These are phyloP conservation scores for Fagopyrum esculentum DNA, from an alignment of 148 eudicot species.

Conservation along the genomic window DNA sequence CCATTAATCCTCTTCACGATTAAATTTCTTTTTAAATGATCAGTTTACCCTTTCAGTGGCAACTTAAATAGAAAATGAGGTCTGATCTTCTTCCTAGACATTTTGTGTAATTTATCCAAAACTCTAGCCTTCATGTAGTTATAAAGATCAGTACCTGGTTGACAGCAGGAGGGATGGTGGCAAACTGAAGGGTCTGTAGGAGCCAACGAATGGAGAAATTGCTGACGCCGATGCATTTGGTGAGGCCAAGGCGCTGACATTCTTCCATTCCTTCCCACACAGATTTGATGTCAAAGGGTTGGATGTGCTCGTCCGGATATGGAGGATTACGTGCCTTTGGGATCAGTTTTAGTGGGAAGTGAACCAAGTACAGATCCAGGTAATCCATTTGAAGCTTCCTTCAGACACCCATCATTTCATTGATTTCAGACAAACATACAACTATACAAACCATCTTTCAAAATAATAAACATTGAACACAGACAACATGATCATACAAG, in stretches of 20 bases:
- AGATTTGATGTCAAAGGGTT: slow-evolving; percentile 13
- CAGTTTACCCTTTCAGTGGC: background rate
- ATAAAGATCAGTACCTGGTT: slow-evolving; percentile 13
- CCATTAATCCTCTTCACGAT: too few relatives aligned
- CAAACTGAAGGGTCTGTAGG: slow-evolving; percentile 7
- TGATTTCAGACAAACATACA: background rate
- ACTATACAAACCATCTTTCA: background rate
- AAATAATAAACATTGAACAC: background rate
- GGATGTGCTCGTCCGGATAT: slow-evolving; percentile 23
- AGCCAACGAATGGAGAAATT: slow-evolving; percentile 18
- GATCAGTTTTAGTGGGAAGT: slow-evolving; percentile 26
- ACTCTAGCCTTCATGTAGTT: background rate
- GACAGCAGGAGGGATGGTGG: slow-evolving; percentile 21
- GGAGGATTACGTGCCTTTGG: slow-evolving; percentile 19
- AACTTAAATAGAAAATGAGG: background rate
- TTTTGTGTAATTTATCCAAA: background rate
- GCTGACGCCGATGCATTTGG: slow-evolving; percentile 23
- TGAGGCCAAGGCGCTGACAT: slow-evolving; percentile 19
- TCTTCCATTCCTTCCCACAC: slow-evolving; percentile 28
- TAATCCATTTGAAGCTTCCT: slow-evolving; percentile 32
- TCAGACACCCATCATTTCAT: background rate
- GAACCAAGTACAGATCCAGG: slow-evolving; percentile 27
- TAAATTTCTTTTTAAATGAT: too few relatives aligned
- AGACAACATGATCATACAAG: background rate
- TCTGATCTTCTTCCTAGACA: background rate